These are phyloP conservation scores for Sugiyamaella boreocaroliniensis DNA, from an alignment of 805 yeast species.

Conservation along the genomic window DNA sequence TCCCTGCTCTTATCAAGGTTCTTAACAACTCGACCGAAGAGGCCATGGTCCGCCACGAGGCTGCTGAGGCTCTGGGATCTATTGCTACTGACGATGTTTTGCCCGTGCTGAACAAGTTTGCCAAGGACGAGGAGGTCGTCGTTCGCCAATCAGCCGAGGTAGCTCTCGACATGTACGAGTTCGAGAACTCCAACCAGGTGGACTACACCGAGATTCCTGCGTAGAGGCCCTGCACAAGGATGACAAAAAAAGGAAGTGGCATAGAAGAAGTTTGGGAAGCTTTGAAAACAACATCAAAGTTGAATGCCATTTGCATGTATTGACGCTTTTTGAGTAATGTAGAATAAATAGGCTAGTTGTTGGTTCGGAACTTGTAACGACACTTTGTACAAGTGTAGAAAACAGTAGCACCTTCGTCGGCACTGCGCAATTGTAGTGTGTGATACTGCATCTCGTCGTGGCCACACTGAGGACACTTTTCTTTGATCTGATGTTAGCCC, in stretches of 20 bases:
- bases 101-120: constrained; percentile 74
- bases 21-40: constrained; percentile 75
- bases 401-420: constrained; percentile 98
- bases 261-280: background rate
- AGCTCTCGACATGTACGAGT: constrained; percentile 97
- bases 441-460: constrained; percentile 98
- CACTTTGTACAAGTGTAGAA: constrained; percentile 94
- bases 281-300: background rate
- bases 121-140: constrained; percentile 76
- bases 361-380: constrained; percentile 89
- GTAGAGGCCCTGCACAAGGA: background rate
- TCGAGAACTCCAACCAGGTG: constrained; percentile 76
- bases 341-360: constrained; percentile 45
- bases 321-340: background rate
- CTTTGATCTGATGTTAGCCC: constrained; percentile 54
- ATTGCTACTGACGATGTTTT: constrained; percentile 94
- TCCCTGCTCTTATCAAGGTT: constrained; percentile 79
- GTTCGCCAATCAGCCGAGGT: constrained; percentile 96
- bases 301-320: background rate
- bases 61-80: constrained; percentile 96
- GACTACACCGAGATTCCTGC: constrained; percentile 52
- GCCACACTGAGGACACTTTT: constrained; percentile 98
- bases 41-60: constrained; percentile 99
- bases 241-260: background rate
- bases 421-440: constrained; percentile 91